Evolutionary conservation across 2,329 filamentous ascomycete species (phyloP), one percentile per base, ranked within the genome.

Genomic region (Bipolaris gigantea): DNA sequence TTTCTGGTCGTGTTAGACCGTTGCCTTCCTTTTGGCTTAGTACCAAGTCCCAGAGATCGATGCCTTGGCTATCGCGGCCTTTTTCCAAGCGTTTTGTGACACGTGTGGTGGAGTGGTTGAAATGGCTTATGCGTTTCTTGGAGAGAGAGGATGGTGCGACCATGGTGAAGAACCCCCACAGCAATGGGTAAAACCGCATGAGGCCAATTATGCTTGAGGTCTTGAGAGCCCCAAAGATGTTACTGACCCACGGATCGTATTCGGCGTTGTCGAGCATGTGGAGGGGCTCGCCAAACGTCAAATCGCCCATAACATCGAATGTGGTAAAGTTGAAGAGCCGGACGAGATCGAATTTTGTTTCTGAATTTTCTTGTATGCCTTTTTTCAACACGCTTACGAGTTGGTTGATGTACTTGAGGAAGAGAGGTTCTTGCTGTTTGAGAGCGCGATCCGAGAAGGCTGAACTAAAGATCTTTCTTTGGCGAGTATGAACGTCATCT

Each of bases 361-460:
- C 63, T 10, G 71, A 65, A 21, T 45, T 13, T 50, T 60, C 51
- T 11, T 66, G 35, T 10, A 64, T 52, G 27, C 70, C 61, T 56
- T 71, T 72, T 51, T 56, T 66, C 7, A 81, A 55, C 9, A 70
- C 69, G 0, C 59, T n/a, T 5, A 80, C 65, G 3, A 81, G 66
- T 13, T 76, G 62, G 44, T 76, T 67, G 10, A 75, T 69, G 53
- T 80, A 79, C 5, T 63, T 62, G 42, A 73, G 56, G 52, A 81
- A 66, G 45, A 77, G 63, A 2, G 72, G 67, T 50, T 76, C 73
- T 58, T 79, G 76, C 42, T 73, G 65, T 40, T 72, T 73, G 21
- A 79, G 59, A 2, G 75, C 75, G 23, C 71, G 70, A 41, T 77
- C 72, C 1, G 75, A 76, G 57, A 79, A 79, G 2, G 75, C 75